Conservation (phyloP, 108 stramenopile species). For the Cyclotella sp. region DNA sequence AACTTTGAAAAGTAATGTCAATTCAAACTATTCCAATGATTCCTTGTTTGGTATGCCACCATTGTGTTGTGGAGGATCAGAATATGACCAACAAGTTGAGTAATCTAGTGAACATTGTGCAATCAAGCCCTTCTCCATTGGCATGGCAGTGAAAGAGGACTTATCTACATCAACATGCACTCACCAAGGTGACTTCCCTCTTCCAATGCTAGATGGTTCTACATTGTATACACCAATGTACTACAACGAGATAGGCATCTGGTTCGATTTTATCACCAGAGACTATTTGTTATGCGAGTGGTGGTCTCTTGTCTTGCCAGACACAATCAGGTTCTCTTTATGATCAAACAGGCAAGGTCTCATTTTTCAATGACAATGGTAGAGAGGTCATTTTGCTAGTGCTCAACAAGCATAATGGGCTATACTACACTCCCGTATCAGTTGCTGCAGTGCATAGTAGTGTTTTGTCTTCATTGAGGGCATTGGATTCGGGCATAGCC, state of each 20-base stretch:
- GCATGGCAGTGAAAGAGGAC: not conserved
- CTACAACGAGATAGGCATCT: not conserved
- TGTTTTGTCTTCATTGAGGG: not conserved
- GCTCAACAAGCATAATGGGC: not conserved
- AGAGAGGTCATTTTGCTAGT: not conserved
- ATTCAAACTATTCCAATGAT: too few species aligned
- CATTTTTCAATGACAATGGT: not conserved
- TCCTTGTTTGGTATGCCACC: too few species aligned
- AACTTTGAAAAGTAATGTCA: too few species aligned
- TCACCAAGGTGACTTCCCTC: not conserved
- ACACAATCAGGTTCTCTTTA: not conserved
- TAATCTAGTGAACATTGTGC: not conserved
- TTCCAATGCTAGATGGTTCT: not conserved
- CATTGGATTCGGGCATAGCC: too few species aligned
- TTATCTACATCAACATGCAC: not conserved
- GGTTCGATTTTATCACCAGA: not conserved
- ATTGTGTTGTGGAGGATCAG: too few species aligned
- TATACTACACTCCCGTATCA: not conserved
- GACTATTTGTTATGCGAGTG: not conserved
- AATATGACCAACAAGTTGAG: not conserved
- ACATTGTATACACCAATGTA: not conserved
- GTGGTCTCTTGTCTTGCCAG: not conserved
- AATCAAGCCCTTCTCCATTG: constrained; percentile 6
- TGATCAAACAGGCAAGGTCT: not conserved
- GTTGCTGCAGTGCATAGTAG: not conserved